These are phyloP conservation scores for Podospora comata DNA, from an alignment of 495 filamentous ascomycete genomes.

Conservation along the genomic window DNA sequence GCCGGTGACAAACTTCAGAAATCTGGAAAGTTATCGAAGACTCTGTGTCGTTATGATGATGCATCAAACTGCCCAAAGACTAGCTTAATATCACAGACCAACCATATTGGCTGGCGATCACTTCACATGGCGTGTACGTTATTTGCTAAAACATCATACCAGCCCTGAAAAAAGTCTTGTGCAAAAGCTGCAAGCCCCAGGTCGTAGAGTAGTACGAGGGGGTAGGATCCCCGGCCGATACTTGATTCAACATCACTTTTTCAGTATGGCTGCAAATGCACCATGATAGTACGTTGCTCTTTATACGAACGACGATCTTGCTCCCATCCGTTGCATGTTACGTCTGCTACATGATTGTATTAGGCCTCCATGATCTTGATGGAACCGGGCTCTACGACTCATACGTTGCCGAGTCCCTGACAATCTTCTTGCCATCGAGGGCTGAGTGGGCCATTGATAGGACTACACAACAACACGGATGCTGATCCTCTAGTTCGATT, in stretches of 20 bases:
- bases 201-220: neutral
- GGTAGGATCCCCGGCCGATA: neutral
- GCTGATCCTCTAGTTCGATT: neutral
- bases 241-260: neutral
- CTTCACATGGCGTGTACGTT: neutral
- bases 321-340: neutral
- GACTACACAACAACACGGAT: neutral
- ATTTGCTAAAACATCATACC: neutral
- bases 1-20: neutral
- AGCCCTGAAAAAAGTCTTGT: neutral
- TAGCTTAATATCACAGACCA: neutral
- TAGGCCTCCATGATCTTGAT: neutral
- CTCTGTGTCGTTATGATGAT: neutral
- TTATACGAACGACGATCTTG: neutral
- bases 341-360: neutral
- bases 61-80: neutral
- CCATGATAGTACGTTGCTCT: neutral
- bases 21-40: neutral
- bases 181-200: neutral
- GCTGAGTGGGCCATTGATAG: neutral
- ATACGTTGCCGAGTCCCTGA: neutral
- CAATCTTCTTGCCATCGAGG: neutral
- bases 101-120: neutral
- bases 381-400: neutral
- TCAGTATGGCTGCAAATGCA: neutral